Evolutionary conservation across 352 stramenopile genomes (phyloP), one percentile per base, ranked within the genome.

Genomic region (Phytophthora idaei): DNA sequence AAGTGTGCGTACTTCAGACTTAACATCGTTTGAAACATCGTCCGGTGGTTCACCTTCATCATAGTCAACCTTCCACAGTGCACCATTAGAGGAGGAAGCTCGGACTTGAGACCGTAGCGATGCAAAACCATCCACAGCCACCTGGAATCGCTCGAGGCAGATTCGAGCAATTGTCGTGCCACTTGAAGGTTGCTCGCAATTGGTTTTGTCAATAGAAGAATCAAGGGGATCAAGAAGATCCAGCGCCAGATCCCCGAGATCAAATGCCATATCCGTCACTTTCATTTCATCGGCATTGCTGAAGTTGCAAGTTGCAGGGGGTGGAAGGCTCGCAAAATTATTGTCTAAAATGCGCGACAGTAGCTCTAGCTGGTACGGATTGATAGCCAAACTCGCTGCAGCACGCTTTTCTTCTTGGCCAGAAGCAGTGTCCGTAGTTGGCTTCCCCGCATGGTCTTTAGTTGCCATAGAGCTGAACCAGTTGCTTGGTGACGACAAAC

Each of bases 281-380:
- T 80, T 71, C 31, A 80, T 71, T 36, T 92, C 80, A 45, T 85
- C 78, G 25, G 76, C 63, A 31, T 57, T 50, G 50, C 1, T 36
- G 5, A 54, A 49, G 10, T n/a, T 51, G 14, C 28, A 25, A 36
- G n/a, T 5, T 47, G 28, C 5, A 4, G 25, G 4, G 1, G n/a
- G 25, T 39, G 83, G 67, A 12, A 58, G 45, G 9, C 63, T 64
- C 14, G 58, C 68, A 58, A 91, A 81, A 54, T 93, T 91, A 45
- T 91, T 84, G 29, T 87, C 72, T 2, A 83, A 39, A 39, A 93
- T 71, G 25, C 85, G 86, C n/a, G 69, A 68, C 8, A 91, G 50
- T 12, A 93, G 67, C 55, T 91, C 79, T 3, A 92, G 55, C 36
- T 92, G 84, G 29, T 86, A 80, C 7, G 80, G 75, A 61, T 92